Percentiles rank a stretch among this genome's conserved stretches.
Evolutionary conservation across 2,329 filamentous ascomycete genomes (phyloP).

Genomic region (Periconia digitata): DNA sequence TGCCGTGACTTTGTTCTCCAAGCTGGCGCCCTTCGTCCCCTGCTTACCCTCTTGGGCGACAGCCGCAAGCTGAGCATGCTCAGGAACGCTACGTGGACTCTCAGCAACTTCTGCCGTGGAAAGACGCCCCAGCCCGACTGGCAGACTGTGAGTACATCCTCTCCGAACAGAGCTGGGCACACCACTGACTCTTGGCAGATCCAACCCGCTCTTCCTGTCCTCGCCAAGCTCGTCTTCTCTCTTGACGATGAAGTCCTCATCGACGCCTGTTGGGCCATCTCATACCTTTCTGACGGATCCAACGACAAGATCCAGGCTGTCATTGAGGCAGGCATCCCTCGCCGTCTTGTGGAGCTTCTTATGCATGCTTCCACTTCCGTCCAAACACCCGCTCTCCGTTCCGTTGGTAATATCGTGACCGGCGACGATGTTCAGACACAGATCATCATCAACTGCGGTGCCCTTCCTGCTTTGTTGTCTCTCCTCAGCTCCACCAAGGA

Average conservation of each 20-base stretch:
- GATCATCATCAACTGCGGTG: slow-evolving; percentile 98
- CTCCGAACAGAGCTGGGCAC: slow-evolving; percentile 1
- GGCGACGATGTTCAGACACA: slow-evolving; percentile 98
- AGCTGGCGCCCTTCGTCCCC: slow-evolving; percentile 85
- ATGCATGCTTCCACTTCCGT: slow-evolving; percentile 99
- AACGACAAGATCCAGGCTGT: slow-evolving; percentile 99
- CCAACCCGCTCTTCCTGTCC: slow-evolving; percentile 86
- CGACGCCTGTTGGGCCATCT: slow-evolving; percentile 99
- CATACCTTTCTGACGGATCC: slow-evolving; percentile 94
- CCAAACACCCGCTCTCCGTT: slow-evolving; percentile 94
- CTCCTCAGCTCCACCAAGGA: slow-evolving; percentile 97
- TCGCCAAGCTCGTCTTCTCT: slow-evolving; percentile 97
- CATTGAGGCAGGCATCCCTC: slow-evolving; percentile 96
- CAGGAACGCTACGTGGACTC: slow-evolving; percentile 95
- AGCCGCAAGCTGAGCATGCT: slow-evolving; percentile 99
- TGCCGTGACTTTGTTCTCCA: slow-evolving; percentile 96
- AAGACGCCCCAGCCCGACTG: slow-evolving; percentile 99
- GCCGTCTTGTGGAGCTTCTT: slow-evolving; percentile 91
- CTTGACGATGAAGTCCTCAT: slow-evolving; percentile 98
- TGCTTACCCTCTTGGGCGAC: slow-evolving; percentile 87
- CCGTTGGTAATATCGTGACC: slow-evolving; percentile 97
- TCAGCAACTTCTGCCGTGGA: slow-evolving; percentile 99
- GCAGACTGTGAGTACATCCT: slow-evolving; percentile 71
- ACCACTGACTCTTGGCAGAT: slow-evolving; percentile 62
- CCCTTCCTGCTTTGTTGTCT: slow-evolving; percentile 87